Evolutionary conservation across 129 eudicot genomes (phyloP).

Genomic region (Centrapalus pauciflorus): DNA sequence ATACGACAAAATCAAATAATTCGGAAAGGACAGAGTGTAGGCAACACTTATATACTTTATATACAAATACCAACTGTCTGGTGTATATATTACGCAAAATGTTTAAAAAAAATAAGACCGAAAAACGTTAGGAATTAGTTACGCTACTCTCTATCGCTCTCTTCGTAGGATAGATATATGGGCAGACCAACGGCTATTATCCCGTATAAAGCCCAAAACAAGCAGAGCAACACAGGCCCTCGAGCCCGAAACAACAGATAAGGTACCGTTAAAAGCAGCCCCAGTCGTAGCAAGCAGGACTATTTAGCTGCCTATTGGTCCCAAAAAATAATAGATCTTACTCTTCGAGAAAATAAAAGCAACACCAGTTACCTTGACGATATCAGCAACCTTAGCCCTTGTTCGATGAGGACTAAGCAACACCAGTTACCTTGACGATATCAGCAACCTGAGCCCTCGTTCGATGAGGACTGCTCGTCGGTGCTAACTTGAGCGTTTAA

Average conservation of each 20-base stretch:
- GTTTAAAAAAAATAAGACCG: conserved; percentile 2
- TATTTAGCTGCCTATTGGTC: not conserved
- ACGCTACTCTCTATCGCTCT: conserved; percentile 9
- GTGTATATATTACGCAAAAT: conserved; percentile 1
- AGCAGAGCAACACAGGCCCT: conserved; percentile 10
- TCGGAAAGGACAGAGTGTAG: no score
- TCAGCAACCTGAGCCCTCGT: conserved; percentile 51
- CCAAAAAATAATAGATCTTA: not conserved
- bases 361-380: not conserved
- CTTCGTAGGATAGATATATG: conserved; percentile 10
- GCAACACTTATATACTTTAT: conserved; percentile 15
- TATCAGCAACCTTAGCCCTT: no score
- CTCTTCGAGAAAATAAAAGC: not conserved
- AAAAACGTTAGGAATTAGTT: conserved; percentile 7
- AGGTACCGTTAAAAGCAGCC: not conserved
- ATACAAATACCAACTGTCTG: not conserved
- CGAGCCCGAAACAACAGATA: conserved; percentile 7
- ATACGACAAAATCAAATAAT: no score
- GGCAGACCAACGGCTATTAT: not conserved
- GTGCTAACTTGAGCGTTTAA: conserved; percentile 43
- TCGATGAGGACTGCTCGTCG: conserved; percentile 82
- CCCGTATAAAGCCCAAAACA: not conserved
- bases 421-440: not conserved
- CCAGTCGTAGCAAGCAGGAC: conserved; percentile 6
- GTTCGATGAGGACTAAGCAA: no score